Conservation (phyloP, 1,284 basidiomycete genomes). For the Quambalaria eucalypti region DNA sequence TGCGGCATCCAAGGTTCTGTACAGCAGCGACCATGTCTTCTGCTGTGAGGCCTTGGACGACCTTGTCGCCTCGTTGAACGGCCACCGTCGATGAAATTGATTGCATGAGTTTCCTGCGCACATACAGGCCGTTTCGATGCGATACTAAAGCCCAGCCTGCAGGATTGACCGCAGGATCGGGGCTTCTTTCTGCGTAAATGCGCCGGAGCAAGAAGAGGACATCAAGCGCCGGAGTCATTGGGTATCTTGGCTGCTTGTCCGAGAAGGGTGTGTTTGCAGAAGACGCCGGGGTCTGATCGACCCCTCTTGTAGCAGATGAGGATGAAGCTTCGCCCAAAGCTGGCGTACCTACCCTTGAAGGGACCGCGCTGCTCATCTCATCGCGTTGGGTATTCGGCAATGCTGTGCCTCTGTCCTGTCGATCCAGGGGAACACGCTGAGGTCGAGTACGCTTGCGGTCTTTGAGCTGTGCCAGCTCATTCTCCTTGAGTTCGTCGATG, state of each 20-base stretch:
- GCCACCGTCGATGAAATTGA: constrained; percentile 73
- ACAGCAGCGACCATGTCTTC: constrained; percentile 71
- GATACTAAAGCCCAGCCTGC: constrained; percentile 74
- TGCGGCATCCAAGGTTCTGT: constrained; percentile 58
- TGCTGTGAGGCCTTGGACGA: constrained; percentile 86
- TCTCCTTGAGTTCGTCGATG: constrained; percentile 75
- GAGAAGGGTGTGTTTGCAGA: constrained; percentile 17
- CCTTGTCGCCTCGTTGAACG: constrained; percentile 78
- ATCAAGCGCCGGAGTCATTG: constrained; percentile 40
- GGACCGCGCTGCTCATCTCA: neutral
- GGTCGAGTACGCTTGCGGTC: constrained; percentile 82
- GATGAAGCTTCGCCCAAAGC: neutral
- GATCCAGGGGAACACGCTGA: constrained; percentile 78
- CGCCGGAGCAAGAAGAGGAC: constrained; percentile 38
- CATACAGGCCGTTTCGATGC: constrained; percentile 65
- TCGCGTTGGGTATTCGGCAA: neutral
- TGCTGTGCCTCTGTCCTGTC: neutral
- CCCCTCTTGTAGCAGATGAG: neutral
- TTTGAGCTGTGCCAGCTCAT: constrained; percentile 72
- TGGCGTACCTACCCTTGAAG: neutral
- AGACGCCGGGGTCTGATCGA: constrained; percentile 1
- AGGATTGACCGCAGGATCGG: constrained; percentile 48
- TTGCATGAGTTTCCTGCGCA: constrained; percentile 66
- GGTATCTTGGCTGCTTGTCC: constrained; percentile 29
- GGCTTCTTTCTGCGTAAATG: constrained; percentile 45